phyloP scores from a whole-genome alignment of 108 stramenopile species.

The Cyclotella kingstonii region DNA sequence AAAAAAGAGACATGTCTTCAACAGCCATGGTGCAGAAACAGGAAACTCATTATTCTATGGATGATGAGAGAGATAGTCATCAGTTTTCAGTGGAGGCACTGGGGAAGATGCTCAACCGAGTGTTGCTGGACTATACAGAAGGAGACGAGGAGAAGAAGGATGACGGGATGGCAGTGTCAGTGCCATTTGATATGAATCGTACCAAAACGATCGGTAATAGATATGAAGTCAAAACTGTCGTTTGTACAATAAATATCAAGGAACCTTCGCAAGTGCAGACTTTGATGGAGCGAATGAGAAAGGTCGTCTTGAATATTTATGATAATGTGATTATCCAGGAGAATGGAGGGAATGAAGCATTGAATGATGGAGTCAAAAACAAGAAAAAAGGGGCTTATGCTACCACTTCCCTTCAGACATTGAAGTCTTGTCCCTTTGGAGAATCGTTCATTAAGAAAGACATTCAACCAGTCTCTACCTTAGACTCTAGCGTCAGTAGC shows the following conservation, averaged over 20 bases:
- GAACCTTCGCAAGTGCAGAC: slow-evolving; percentile 18
- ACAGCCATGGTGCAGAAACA: neutral
- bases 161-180: too few species aligned
- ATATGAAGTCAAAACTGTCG: slow-evolving; percentile 4
- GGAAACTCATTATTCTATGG: too few species aligned
- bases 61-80: too few species aligned
- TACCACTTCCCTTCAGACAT: slow-evolving; percentile 23
- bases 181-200: too few species aligned
- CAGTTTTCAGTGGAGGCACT: too few species aligned
- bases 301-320: slow-evolving; percentile 12
- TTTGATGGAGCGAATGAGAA: slow-evolving; percentile 25
- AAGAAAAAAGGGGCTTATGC: neutral
- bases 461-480: neutral
- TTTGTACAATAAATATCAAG: slow-evolving; percentile 18
- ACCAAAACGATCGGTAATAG: too few species aligned
- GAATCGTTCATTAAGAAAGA: slow-evolving; percentile 13
- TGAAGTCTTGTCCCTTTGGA: slow-evolving; percentile 23
- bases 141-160: too few species aligned
- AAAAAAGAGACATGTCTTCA: slow-evolving; percentile 6
- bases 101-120: too few species aligned
- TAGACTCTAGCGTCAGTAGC: neutral
- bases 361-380: neutral
- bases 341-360: neutral
- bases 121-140: too few species aligned
- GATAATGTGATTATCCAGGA: neutral